Base-by-base conservation (phyloP, 129 eudicot species). In the Artemisia annua region DNA sequence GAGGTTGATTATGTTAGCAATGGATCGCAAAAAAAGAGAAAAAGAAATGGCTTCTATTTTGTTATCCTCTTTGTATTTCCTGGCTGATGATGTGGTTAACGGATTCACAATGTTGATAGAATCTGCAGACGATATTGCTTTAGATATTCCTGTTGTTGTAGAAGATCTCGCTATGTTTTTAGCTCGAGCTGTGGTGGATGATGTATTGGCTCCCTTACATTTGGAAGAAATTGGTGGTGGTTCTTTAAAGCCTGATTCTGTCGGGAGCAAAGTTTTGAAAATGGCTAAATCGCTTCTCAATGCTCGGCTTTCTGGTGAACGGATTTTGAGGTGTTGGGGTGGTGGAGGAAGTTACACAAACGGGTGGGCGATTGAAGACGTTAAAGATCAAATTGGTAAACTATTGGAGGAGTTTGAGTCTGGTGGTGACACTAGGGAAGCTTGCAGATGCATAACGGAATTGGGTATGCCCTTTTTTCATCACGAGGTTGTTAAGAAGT, bases 291-390 rank as follows among this genome's bases (percentile, higher is more conserved):
- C 97, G 12, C 80, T 94, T 26, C 81, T 94, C 14, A 87, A 83
- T 43, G 97, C 97, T 44, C 89, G 98, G 8, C 93, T 89, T 46
- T 86, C 97, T 10, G 96, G 97, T 28, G 98, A 94, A 58, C 83
- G 98, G 54, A 90, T 94, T 32, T 67, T 94, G 58, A 86, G 98
- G 82, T 94, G 98, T 64, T 94, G 97, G 98, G 98, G 98, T 3
- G 95, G 98, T 1, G 97, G 89, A 28, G 95, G 96, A 39, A 87
- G 90, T 66, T 77, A 80, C 60, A 74, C 80, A 3, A 88, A 82
- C 61, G 96, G 92, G 44, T 88, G 94, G 91, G 87, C 94, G 12
- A 80, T 89, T n/a, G 98, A 93, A 44, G 98, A 89, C 28, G 96
- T 93, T 7, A 93, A 89, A 74, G 96, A 87, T 67, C 91, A 93